A percentile compares a stretch with the other conserved stretches of the same genome.
These are phyloP conservation scores for Metschnikowia cubensis DNA, from an alignment of 805 yeast species.

Conservation along the genomic window DNA sequence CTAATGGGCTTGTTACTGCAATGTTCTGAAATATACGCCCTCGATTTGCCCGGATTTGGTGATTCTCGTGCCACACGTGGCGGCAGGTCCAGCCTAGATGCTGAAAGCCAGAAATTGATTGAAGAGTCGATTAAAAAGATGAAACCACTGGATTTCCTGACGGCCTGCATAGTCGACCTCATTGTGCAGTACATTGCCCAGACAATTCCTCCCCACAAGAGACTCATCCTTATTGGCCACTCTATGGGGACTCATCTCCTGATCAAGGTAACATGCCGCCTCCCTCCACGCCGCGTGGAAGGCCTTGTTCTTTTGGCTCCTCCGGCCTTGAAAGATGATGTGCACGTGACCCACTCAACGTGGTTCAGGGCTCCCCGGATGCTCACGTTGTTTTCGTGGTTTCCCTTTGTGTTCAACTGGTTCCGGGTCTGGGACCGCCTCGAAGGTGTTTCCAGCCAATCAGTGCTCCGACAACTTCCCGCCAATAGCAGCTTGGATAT, in stretches of 20 bases:
- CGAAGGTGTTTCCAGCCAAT: constrained; percentile 57
- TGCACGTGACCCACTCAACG: constrained; percentile 3
- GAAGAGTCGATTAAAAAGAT: constrained; percentile 26
- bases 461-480: constrained; percentile 55
- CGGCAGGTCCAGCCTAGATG: constrained; percentile 22
- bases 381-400: constrained; percentile 31
- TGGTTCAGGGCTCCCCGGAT: neutral
- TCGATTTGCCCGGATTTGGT: constrained; percentile 92
- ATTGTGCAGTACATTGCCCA: constrained; percentile 35
- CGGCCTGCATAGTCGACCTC: constrained; percentile 40
- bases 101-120: constrained; percentile 30
- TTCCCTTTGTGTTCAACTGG: constrained; percentile 48
- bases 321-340: constrained; percentile 27
- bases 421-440: constrained; percentile 57
- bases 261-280: constrained; percentile 39
- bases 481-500: constrained; percentile 30
- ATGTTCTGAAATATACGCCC: constrained; percentile 58
- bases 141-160: constrained; percentile 39
- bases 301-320: constrained; percentile 49
- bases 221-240: constrained; percentile 57
- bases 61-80: constrained; percentile 29
- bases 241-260: constrained; percentile 67
- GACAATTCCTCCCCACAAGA: constrained; percentile 38
- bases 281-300: constrained; percentile 40
- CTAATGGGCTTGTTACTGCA: constrained; percentile 59